Conservation (phyloP, 1,284 basidiomycete species). For the Microbotryum intermedium region DNA sequence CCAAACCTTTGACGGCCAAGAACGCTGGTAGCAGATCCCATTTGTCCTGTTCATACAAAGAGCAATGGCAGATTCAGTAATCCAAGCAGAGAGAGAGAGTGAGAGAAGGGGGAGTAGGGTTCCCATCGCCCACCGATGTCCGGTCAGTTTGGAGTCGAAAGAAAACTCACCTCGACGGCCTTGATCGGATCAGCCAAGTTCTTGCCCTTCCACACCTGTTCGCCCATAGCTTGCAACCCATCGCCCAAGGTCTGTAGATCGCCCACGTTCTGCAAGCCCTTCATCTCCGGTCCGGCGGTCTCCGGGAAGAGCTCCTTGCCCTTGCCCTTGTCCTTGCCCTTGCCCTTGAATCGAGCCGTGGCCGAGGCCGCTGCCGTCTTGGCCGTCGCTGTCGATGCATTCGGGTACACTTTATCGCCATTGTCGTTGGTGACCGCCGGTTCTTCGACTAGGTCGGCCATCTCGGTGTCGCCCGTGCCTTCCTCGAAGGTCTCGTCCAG, state of each 20-base stretch:
- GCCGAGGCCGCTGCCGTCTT: background rate
- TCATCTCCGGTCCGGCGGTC: conserved; percentile 8
- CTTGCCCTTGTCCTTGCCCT: conserved; percentile 19
- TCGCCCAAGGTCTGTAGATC: conserved; percentile 13
- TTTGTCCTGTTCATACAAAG: conserved; percentile 61
- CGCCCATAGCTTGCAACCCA: conserved; percentile 35
- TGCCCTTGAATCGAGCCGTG: conserved; percentile 1
- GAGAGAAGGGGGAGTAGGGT: too few species aligned
- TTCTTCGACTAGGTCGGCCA: conserved; percentile 5
- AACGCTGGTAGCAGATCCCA: conserved; percentile 93
- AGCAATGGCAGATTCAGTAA: too few species aligned
- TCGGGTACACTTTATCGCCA: background rate
- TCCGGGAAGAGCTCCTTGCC: conserved; percentile 1
- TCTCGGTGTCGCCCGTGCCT: conserved; percentile 19
- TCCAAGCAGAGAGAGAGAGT: background rate
- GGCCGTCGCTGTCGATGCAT: background rate
- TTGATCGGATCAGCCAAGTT: conserved; percentile 46
- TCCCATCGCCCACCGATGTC: background rate
- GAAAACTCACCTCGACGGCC: conserved; percentile 43
- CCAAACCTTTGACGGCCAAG: conserved; percentile 91
- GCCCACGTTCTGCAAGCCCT: conserved; percentile 21
- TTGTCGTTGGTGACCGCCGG: background rate
- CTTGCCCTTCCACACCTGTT: conserved; percentile 38
- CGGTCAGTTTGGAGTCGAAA: background rate
- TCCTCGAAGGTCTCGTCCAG: conserved; percentile 19